Conservation (phyloP, 257 asterid species). For the Pogostemon cablin region DNA sequence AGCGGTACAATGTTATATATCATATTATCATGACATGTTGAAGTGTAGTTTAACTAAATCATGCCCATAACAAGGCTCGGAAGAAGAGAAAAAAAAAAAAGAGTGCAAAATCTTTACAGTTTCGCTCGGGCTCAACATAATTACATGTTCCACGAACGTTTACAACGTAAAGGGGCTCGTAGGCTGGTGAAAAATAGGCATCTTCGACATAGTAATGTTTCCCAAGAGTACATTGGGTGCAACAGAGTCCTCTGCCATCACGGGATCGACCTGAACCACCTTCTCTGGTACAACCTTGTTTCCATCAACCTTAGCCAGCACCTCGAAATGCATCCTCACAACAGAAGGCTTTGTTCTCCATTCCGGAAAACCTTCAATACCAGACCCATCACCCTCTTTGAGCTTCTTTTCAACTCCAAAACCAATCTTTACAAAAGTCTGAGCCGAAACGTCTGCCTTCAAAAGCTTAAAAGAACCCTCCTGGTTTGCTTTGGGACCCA, state of each 20-base stretch:
- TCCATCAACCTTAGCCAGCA: slow-evolving; percentile 88
- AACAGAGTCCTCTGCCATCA: slow-evolving; percentile 61
- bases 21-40: neutral
- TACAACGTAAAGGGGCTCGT: slow-evolving; percentile 64
- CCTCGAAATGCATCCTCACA: slow-evolving; percentile 90
- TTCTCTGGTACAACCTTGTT: slow-evolving; percentile 84
- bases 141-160: slow-evolving; percentile 59
- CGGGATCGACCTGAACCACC: slow-evolving; percentile 73
- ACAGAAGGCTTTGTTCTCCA: slow-evolving; percentile 82
- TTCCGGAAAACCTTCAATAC: slow-evolving; percentile 54
- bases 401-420: slow-evolving; percentile 80
- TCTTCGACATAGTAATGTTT: slow-evolving; percentile 64
- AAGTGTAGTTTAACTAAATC: neutral
- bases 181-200: slow-evolving; percentile 64
- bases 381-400: slow-evolving; percentile 49
- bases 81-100: neutral
- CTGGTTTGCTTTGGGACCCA: slow-evolving; percentile 68
- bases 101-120: slow-evolving; percentile 46
- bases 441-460: slow-evolving; percentile 91
- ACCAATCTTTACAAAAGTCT: slow-evolving; percentile 83
- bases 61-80: slow-evolving; percentile 30
- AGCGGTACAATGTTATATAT: too few species aligned
- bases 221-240: slow-evolving; percentile 58
- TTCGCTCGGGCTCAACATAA: slow-evolving; percentile 34
- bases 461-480: slow-evolving; percentile 83